Conservation (phyloP, 1,284 basidiomycete species). For the Cryptococcus sp. region DNA sequence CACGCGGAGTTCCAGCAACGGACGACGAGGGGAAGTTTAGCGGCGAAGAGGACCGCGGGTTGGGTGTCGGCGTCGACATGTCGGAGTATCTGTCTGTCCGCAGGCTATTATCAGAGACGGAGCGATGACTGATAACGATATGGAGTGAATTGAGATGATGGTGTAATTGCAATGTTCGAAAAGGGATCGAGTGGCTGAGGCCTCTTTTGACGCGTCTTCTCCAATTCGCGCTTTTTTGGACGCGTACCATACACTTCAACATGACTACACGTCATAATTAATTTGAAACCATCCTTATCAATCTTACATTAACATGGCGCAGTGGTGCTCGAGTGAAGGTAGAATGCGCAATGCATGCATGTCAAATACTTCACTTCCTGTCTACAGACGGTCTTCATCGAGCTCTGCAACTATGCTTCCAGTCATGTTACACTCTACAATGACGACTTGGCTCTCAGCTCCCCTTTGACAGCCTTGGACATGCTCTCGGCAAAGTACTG, state of each 20-base stretch:
- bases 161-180: background rate
- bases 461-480: slow-evolving; percentile 77
- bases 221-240: slow-evolving; percentile 1
- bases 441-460: slow-evolving; percentile 58
- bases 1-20: slow-evolving; percentile 37
- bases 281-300: too few relatives aligned
- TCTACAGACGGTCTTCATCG: background rate
- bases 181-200: background rate
- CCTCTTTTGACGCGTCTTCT: slow-evolving; percentile 1
- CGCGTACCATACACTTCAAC: background rate
- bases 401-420: background rate
- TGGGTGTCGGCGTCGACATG: slow-evolving; percentile 37
- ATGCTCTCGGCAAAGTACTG: slow-evolving; percentile 82
- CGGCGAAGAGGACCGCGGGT: slow-evolving; percentile 41
- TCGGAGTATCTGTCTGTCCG: slow-evolving; percentile 1
- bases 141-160: slow-evolving; percentile 11
- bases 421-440: too few relatives aligned
- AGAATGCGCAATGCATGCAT: background rate
- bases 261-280: slow-evolving; percentile 6
- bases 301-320: too few relatives aligned
- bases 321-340: too few relatives aligned
- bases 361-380: background rate
- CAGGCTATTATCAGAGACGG: background rate
- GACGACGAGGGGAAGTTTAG: slow-evolving; percentile 47
- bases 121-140: slow-evolving; percentile 7